These are phyloP conservation scores for Yamadazyma friedrichii DNA, from an alignment of 1,139 yeast species.

Conservation along the genomic window DNA sequence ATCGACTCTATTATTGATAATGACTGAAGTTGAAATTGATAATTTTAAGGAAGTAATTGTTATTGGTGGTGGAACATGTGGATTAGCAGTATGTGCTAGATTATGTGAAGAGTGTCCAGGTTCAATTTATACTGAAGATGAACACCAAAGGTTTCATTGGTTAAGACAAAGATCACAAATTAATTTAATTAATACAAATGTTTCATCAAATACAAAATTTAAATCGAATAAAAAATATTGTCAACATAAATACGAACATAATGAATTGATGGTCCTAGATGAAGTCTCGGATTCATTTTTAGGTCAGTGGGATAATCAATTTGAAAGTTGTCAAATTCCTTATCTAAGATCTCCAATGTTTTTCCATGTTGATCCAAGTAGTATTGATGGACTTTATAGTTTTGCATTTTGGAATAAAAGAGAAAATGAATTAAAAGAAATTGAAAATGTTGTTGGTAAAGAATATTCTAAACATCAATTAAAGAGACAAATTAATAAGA, in stretches of 20 bases:
- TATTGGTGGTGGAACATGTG: constrained; percentile 44
- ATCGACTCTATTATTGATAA: background rate
- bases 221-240: constrained; percentile 9
- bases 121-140: constrained; percentile 40
- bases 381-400: constrained; percentile 44
- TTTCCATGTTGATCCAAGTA: constrained; percentile 48
- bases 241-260: constrained; percentile 18
- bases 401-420: constrained; percentile 34
- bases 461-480: constrained; percentile 46
- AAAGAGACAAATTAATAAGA: constrained; percentile 22
- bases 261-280: constrained; percentile 35
- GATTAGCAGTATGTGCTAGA: constrained; percentile 35
- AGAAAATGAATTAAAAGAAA: constrained; percentile 37
- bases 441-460: constrained; percentile 46
- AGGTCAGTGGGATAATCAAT: constrained; percentile 48
- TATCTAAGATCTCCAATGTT: constrained; percentile 50
- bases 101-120: constrained; percentile 40
- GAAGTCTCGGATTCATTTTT: constrained; percentile 28
- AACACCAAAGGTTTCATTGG: constrained; percentile 45
- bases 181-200: constrained; percentile 20
- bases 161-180: constrained; percentile 31
- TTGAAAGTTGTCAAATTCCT: constrained; percentile 43
- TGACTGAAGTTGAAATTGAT: constrained; percentile 11
- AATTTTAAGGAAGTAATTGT: constrained; percentile 31
- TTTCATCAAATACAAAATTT: constrained; percentile 17